Base-by-base conservation (phyloP, 1,139 yeast species). In the Hemisphaericaspora lyxosophila region DNA sequence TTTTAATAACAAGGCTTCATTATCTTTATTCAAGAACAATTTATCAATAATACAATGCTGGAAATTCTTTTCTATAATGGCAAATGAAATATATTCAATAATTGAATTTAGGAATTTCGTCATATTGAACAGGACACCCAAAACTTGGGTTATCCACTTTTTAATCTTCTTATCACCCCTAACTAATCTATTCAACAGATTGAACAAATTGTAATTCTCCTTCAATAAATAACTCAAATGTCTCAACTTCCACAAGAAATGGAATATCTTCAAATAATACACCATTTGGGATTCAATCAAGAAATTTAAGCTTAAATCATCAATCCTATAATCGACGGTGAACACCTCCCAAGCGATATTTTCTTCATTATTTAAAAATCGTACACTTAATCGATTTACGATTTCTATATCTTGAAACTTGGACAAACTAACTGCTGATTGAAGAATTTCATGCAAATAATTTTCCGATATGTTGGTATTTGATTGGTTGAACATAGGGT, bases 301-400 rank as follows among this genome's bases (percentile, higher is more conserved):
- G 33, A 32, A 45, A 26, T 65, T 59, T 15, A 84, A 70, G 14
- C 78, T 90, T 54, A 75, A 60, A 34, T 77, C 84, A 12, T 60
- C 60, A 4, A 88, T 67, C 36, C 81, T 72, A 56, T 86, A 92
- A 54, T 89, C 97, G 34, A 92, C 65, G 0, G 97, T 88, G 58
- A 92, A 90, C 4, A 86, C 89, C 54, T 90, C 96, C 97, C 97
- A 92, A 0, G 89, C 90, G 35, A 67, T 75, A 18, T 73, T 80
- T 0, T 94, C 94, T 18, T 57, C 53, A 27, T 82, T 64, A 43
- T 80, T 90, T 35, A 89, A 69, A 34, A 90, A 73, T 33, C 96
- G 69, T 0, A 96, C 96, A 64, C 92, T 97, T 13, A 92, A 57
- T 36, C 88, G 29, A 12, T 17, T 28, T 17, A 9, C 17, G 9